Base-by-base conservation (phyloP, 169 alveolate genomes). In the Hepatocystis sp. region DNA sequence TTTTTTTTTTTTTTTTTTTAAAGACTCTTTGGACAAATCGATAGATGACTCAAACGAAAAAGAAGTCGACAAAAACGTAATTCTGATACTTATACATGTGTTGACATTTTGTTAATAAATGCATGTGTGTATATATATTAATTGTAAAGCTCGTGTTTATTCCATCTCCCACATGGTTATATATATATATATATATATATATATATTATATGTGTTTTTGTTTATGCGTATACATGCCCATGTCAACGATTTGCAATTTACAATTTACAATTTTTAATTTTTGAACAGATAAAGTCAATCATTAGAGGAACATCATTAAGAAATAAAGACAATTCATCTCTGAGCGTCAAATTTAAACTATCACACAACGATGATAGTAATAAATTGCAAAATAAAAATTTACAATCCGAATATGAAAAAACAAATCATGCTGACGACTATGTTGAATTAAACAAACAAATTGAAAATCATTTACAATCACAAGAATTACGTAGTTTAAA, bases 51-150 rank as follows among this genome's bases (percentile, higher is more conserved):
- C 58, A 28, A 71, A 64, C 39, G 71, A 51, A 40, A 65, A 28
- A 21, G 86, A 71, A 71, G 58, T 56, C 39, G 86, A 71, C 40
- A 71, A 71, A 71, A 71, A 71, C 32, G 86, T 71, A 71, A 71
- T 17, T n/a, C 47, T 51, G n/a, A n/a, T n/a, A n/a, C n/a, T n/a
- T n/a, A n/a, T n/a, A n/a, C n/a, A n/a, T n/a, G n/a, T n/a, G n/a
- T n/a, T n/a, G n/a, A n/a, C n/a, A n/a, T n/a, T n/a, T n/a, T n/a
- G n/a, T n/a, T n/a, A n/a, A n/a, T n/a, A n/a, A n/a, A n/a, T n/a
- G n/a, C n/a, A n/a, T n/a, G n/a, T n/a, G n/a, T n/a, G n/a, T n/a
- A n/a, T n/a, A n/a, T n/a, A n/a, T n/a, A n/a, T n/a, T n/a, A n/a
- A n/a, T n/a, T n/a, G n/a, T n/a, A n/a, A n/a, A n/a, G 15, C 25